phyloP scores from a whole-genome alignment of 441 rosid species.

The Pelargonium hybrid region DNA sequence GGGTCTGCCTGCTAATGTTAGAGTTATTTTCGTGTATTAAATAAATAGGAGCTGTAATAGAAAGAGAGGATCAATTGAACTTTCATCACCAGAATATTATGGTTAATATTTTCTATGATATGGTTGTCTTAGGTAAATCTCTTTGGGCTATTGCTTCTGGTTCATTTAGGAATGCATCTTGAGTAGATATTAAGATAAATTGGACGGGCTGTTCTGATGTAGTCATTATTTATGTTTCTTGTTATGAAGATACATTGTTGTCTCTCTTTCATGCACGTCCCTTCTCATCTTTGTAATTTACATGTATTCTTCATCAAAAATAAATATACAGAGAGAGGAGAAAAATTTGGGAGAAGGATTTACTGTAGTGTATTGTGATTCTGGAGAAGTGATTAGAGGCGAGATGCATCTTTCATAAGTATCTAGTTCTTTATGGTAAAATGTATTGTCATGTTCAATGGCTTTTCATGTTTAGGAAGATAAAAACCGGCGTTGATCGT shows the following conservation, averaged over 20 bases:
- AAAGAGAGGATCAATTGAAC: not conserved
- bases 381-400: not conserved
- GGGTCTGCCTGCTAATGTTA: not conserved
- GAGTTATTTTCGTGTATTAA: not conserved
- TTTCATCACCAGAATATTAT: not conserved
- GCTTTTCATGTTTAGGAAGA: conserved; percentile 47
- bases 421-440: not conserved
- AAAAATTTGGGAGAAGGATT: not conserved
- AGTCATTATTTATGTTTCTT: too few species aligned
- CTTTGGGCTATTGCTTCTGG: not conserved
- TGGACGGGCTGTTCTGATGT: not conserved
- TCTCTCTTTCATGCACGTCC: not conserved
- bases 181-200: not conserved
- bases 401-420: not conserved
- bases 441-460: conserved; percentile 16
- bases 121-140: not conserved
- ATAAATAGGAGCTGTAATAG: not conserved
- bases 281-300: too few species aligned
- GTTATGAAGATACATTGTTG: not conserved
- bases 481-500: conserved; percentile 79
- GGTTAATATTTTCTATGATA: not conserved
- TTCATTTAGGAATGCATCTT: not conserved
- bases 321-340: not conserved
- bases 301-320: not conserved
- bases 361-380: not conserved